Percentiles rank a stretch among this genome's conserved stretches.
phyloP scores from a whole-genome alignment of 495 filamentous ascomycete genomes.

The Trichocladium antarcticum region DNA sequence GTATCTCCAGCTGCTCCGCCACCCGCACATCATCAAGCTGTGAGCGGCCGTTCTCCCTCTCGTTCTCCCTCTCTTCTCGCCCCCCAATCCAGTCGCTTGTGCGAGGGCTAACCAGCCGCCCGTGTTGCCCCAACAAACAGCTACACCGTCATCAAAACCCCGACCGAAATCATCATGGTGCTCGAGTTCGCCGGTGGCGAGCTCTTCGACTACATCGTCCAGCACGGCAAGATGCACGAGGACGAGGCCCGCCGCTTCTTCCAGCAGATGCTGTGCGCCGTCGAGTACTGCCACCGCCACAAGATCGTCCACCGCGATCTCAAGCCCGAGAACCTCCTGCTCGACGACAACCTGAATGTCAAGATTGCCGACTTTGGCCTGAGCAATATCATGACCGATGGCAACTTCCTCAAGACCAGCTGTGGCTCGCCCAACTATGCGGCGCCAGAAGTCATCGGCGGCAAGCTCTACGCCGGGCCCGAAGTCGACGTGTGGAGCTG shows the following conservation, averaged over 20 bases:
- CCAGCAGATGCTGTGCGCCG: constrained; percentile 98
- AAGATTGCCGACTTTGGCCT: constrained; percentile 98
- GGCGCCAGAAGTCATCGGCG: constrained; percentile 92
- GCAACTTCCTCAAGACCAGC: constrained; percentile 96
- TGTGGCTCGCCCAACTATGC: constrained; percentile 98
- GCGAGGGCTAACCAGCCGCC: background rate
- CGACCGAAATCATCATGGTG: constrained; percentile 94
- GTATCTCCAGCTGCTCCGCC: constrained; percentile 86
- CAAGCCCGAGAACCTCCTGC: constrained; percentile 91
- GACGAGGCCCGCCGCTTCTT: constrained; percentile 90
- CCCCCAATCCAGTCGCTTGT: background rate
- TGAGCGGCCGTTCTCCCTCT: constrained; percentile 32
- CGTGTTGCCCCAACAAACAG: constrained; percentile 32
- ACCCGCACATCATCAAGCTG: constrained; percentile 99
- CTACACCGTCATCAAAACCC: constrained; percentile 92
- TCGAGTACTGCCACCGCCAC: constrained; percentile 97
- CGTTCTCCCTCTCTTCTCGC: background rate
- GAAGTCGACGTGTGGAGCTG: constrained; percentile 99
- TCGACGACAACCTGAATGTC: constrained; percentile 89
- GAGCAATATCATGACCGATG: constrained; percentile 99
- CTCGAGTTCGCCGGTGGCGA: constrained; percentile 94
- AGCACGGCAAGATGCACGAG: constrained; percentile 79
- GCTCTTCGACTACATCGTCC: constrained; percentile 94
- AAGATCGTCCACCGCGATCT: constrained; percentile 97
- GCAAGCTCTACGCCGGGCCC: constrained; percentile 93